Evolutionary conservation across 2,329 filamentous ascomycete genomes (phyloP).

Genomic region (Lasiodiplodia sp.): DNA sequence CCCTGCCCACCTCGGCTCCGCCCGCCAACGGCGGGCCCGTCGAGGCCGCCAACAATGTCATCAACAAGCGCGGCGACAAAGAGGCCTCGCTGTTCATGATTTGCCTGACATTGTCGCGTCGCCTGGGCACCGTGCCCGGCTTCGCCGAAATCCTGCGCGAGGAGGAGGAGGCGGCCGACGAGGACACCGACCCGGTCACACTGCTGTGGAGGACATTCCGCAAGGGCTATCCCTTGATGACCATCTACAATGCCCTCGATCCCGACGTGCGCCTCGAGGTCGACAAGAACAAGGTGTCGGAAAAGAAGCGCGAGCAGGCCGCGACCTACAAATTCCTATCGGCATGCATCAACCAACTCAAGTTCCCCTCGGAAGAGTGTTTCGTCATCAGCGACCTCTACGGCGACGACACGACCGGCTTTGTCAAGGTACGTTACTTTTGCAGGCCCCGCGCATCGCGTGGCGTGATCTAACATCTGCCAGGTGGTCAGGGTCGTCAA

Average conservation of each 20-base stretch:
- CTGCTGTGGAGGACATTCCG: conserved; percentile 88
- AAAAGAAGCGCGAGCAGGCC: conserved; percentile 81
- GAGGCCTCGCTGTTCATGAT: conserved; percentile 94
- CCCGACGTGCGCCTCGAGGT: conserved; percentile 73
- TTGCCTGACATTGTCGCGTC: conserved; percentile 82
- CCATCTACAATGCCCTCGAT: conserved; percentile 85
- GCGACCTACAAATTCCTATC: conserved; percentile 93
- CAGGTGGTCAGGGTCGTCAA: conserved; percentile 92
- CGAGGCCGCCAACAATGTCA: conserved; percentile 87
- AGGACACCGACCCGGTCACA: conserved; percentile 82
- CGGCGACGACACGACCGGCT: conserved; percentile 93
- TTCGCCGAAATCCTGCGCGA: conserved; percentile 79
- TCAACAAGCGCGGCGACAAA: conserved; percentile 95
- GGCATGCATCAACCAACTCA: conserved; percentile 83
- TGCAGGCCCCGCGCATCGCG: not conserved
- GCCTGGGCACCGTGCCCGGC: conserved; percentile 81
- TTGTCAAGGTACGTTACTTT: conserved; percentile 75
- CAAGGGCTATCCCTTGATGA: conserved; percentile 81
- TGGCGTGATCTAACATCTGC: conserved; percentile 15
- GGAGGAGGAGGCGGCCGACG: conserved; percentile 72
- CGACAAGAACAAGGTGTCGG: conserved; percentile 66
- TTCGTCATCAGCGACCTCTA: conserved; percentile 93
- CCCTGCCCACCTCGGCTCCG: conserved; percentile 42
- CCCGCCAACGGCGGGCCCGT: conserved; percentile 65
- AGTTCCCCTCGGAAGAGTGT: conserved; percentile 79